Percentiles rank a stretch among this genome's conserved stretches.
phyloP scores from a whole-genome alignment of 257 asterid species.

The Rhazya stricta region DNA sequence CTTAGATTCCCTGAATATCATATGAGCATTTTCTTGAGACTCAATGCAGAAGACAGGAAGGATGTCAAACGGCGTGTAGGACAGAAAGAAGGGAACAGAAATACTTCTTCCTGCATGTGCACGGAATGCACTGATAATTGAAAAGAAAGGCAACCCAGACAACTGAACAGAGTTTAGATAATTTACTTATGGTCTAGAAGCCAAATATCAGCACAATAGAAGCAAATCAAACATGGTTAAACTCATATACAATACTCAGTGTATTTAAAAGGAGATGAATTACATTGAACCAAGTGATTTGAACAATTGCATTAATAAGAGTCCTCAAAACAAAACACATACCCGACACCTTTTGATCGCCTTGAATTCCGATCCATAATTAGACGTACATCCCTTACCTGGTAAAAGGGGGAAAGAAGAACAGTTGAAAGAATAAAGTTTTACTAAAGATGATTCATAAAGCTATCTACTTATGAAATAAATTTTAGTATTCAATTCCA shows the following conservation, averaged over 20 bases:
- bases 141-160: not conserved
- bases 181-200: not conserved
- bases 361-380: conserved; percentile 98
- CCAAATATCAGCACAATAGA: not conserved
- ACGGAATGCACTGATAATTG: not conserved
- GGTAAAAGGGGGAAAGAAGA: conserved; percentile 12
- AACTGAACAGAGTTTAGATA: not conserved
- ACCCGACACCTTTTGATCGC: conserved; percentile 99
- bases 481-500: not conserved
- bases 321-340: conserved; percentile 26
- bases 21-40: not conserved
- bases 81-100: not conserved
- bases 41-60: not conserved
- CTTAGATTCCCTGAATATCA: not conserved
- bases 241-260: not conserved
- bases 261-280: not conserved
- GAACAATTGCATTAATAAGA: not conserved
- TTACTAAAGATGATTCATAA: not conserved
- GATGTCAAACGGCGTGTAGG: not conserved
- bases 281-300: not conserved
- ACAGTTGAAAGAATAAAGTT: not conserved
- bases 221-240: not conserved
- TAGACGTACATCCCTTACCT: conserved; percentile 95
- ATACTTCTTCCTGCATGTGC: not conserved
- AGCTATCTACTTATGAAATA: not conserved